These are phyloP conservation scores for Madurella mycetomatis DNA, from an alignment of 2,329 filamentous ascomycete species.

Conservation along the genomic window DNA sequence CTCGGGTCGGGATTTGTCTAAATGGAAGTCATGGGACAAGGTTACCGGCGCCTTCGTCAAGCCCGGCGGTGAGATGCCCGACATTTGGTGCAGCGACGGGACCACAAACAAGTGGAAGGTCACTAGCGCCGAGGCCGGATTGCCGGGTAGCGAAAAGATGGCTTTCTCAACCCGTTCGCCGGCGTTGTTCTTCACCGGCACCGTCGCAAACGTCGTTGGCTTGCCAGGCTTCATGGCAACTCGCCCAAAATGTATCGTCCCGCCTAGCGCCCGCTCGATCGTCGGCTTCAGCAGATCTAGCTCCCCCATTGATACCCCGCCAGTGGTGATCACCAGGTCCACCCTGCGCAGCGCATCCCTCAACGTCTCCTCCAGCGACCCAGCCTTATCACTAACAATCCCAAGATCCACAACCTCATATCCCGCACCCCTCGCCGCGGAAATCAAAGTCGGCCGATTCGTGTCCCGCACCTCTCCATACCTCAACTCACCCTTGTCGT, in stretches of 20 bases:
- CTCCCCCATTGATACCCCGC: constrained; percentile 97
- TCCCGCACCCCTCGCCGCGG: constrained; percentile 67
- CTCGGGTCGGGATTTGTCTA: constrained; percentile 74
- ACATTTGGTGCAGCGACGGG: constrained; percentile 73
- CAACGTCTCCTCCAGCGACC: constrained; percentile 70
- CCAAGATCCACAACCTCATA: constrained; percentile 81
- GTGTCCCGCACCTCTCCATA: constrained; percentile 89
- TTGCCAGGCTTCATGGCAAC: constrained; percentile 98
- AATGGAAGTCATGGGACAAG: constrained; percentile 65
- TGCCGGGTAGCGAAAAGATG: constrained; percentile 88
- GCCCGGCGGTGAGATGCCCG: constrained; percentile 63
- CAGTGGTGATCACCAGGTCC: constrained; percentile 85
- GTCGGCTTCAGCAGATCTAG: constrained; percentile 95
- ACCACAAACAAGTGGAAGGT: constrained; percentile 93
- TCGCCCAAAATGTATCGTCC: constrained; percentile 92
- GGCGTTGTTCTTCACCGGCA: constrained; percentile 60
- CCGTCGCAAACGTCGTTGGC: constrained; percentile 91
- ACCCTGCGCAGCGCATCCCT: constrained; percentile 68
- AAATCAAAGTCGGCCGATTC: constrained; percentile 82
- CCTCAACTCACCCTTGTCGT: constrained; percentile 59
- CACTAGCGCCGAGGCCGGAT: constrained; percentile 88
- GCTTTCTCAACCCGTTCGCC: constrained; percentile 60
- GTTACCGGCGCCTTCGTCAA: constrained; percentile 68
- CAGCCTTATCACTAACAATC: constrained; percentile 71
- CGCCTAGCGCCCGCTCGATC: constrained; percentile 82